phyloP scores from a whole-genome alignment of 495 filamentous ascomycete genomes.

The Xylaria intraflava region DNA sequence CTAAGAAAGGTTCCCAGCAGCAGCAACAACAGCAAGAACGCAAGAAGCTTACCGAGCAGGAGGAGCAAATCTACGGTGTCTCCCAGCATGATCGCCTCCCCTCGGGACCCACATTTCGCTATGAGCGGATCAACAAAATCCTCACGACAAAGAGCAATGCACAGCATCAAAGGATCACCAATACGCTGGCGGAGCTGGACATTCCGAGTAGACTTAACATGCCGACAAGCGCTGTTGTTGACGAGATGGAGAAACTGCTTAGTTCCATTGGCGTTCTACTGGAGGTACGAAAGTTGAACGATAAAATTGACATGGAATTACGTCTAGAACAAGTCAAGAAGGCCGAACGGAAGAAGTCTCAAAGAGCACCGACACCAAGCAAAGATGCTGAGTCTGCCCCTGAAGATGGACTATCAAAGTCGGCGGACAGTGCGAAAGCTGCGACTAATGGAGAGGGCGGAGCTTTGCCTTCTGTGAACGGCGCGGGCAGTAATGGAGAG shows the following conservation, averaged over 20 bases:
- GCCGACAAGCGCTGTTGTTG: slow-evolving; percentile 74
- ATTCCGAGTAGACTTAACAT: slow-evolving; percentile 73
- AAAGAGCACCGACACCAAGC: neutral
- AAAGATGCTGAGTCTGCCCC: neutral
- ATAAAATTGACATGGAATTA: slow-evolving; percentile 83
- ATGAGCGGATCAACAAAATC: slow-evolving; percentile 75
- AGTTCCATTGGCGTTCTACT: slow-evolving; percentile 65
- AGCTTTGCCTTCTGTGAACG: slow-evolving; percentile 12
- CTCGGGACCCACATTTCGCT: slow-evolving; percentile 66
- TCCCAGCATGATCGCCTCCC: slow-evolving; percentile 79
- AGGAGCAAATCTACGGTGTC: slow-evolving; percentile 76
- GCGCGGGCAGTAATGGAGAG: slow-evolving; percentile 19
- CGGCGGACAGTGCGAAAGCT: neutral
- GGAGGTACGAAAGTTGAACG: slow-evolving; percentile 72
- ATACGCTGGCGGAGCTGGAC: slow-evolving; percentile 70
- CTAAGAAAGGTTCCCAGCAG: slow-evolving; percentile 48
- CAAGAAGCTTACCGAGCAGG: slow-evolving; percentile 62
- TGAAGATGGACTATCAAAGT: neutral
- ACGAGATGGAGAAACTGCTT: slow-evolving; percentile 76
- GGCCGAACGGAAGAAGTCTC: slow-evolving; percentile 51
- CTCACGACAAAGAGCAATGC: slow-evolving; percentile 75
- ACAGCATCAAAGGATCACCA: slow-evolving; percentile 73
- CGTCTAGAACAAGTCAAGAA: slow-evolving; percentile 60
- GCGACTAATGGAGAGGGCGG: slow-evolving; percentile 14
- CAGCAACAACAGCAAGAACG: slow-evolving; percentile 39